These are phyloP conservation scores for Phoma herbarum DNA, from an alignment of 2,329 filamentous ascomycete species.

Conservation along the genomic window DNA sequence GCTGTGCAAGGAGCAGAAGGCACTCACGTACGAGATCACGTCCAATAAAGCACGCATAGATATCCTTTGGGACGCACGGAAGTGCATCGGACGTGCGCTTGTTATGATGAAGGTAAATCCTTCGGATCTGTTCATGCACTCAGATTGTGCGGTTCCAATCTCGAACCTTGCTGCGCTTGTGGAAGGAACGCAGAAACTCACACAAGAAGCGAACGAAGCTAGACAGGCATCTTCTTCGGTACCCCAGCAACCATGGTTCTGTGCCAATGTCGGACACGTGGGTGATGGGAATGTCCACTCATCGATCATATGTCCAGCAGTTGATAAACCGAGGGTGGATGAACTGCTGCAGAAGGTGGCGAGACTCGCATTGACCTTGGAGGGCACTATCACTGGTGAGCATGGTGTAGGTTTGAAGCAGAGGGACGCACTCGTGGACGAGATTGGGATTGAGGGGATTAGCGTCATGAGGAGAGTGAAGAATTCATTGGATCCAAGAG, in stretches of 20 bases:
- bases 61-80: constrained; percentile 77
- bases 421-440: constrained; percentile 79
- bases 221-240: not conserved
- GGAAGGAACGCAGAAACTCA: constrained; percentile 74
- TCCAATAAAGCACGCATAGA: constrained; percentile 66
- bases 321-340: constrained; percentile 36
- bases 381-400: constrained; percentile 85
- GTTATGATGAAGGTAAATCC: constrained; percentile 69
- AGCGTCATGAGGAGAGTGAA: constrained; percentile 86
- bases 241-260: constrained; percentile 37
- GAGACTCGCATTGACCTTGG: constrained; percentile 79
- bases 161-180: constrained; percentile 75
- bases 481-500: constrained; percentile 76
- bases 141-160: constrained; percentile 80
- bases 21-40: constrained; percentile 72
- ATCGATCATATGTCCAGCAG: constrained; percentile 39
- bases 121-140: constrained; percentile 72
- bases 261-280: constrained; percentile 72
- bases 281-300: constrained; percentile 65
- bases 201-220: constrained; percentile 51
- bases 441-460: constrained; percentile 76
- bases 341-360: constrained; percentile 66
- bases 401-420: constrained; percentile 85
- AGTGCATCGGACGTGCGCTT: constrained; percentile 75
- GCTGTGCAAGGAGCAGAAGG: constrained; percentile 64